phyloP scores from a whole-genome alignment of 2,329 filamentous ascomycete genomes.

The Aspergillus novoparasiticus region DNA sequence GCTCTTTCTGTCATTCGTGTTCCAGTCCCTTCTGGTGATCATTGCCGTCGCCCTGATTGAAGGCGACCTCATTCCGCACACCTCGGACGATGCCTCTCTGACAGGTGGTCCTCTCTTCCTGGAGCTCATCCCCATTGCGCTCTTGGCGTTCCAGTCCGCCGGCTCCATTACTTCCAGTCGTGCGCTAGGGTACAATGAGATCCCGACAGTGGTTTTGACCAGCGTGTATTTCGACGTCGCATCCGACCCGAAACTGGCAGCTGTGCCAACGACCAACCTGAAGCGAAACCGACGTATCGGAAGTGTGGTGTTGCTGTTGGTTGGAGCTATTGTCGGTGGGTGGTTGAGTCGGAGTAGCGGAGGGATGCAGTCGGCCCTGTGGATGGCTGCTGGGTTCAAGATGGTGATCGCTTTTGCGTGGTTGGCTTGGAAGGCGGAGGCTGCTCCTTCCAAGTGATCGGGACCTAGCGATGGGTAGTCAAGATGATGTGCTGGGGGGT shows the following conservation, averaged over 20 bases:
- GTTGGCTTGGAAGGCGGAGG: constrained; percentile 40
- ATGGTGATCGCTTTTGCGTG: constrained; percentile 39
- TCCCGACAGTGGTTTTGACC: constrained; percentile 50
- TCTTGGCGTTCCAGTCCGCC: constrained; percentile 49
- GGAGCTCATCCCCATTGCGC: constrained; percentile 45
- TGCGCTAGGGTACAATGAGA: constrained; percentile 45
- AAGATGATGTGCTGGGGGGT: not conserved
- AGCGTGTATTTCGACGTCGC: constrained; percentile 51
- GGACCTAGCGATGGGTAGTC: not conserved
- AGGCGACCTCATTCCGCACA: constrained; percentile 41
- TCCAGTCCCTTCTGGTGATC: constrained; percentile 42
- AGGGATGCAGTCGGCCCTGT: constrained; percentile 48
- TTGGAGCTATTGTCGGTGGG: constrained; percentile 46
- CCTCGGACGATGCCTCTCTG: constrained; percentile 19
- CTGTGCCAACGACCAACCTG: constrained; percentile 39
- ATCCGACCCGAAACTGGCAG: constrained; percentile 41
- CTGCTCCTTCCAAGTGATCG: not conserved
- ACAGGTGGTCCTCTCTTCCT: constrained; percentile 37
- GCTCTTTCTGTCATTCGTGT: constrained; percentile 44
- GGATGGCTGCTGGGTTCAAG: constrained; percentile 47
- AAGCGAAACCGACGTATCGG: constrained; percentile 43
- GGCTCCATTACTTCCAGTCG: constrained; percentile 48
- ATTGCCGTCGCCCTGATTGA: constrained; percentile 46
- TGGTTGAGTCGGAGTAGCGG: constrained; percentile 46
- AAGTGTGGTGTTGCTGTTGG: constrained; percentile 40